phyloP scores from a whole-genome alignment of 1,284 basidiomycete species.

The Serendipita sp. region DNA sequence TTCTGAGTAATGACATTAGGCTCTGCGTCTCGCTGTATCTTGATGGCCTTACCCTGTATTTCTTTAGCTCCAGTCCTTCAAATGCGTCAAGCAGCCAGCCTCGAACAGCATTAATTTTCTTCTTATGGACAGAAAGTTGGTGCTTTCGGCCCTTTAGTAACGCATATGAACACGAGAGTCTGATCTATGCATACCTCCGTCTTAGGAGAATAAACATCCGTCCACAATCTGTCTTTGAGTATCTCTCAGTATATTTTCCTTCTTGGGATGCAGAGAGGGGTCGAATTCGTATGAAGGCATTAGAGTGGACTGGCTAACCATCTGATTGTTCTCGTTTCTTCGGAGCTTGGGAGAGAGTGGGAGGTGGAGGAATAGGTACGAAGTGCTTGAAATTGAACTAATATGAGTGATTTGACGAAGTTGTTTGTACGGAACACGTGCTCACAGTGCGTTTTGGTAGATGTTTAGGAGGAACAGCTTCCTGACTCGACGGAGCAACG shows the following conservation, averaged over 20 bases:
- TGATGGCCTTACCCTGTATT: conserved; percentile 54
- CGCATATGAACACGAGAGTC: not conserved
- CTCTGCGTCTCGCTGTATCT: not conserved
- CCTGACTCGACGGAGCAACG: not conserved
- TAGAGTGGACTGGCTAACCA: no score
- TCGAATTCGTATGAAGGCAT: no score
- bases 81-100: conserved; percentile 79
- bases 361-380: not conserved
- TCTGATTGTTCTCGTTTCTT: no score
- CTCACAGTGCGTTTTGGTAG: not conserved
- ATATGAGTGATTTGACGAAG: no score
- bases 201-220: not conserved
- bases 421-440: not conserved
- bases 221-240: not conserved
- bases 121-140: conserved; percentile 78
- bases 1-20: conserved; percentile 32
- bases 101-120: conserved; percentile 74
- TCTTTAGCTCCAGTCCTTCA: conserved; percentile 51
- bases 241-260: not conserved
- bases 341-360: no score
- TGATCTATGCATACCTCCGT: not conserved
- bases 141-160: conserved; percentile 28
- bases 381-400: not conserved
- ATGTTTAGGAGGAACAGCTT: not conserved
- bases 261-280: no score